Evolutionary conservation across 176 grass and related monocot genomes (phyloP).

Genomic region (Oryza glumipatula): DNA sequence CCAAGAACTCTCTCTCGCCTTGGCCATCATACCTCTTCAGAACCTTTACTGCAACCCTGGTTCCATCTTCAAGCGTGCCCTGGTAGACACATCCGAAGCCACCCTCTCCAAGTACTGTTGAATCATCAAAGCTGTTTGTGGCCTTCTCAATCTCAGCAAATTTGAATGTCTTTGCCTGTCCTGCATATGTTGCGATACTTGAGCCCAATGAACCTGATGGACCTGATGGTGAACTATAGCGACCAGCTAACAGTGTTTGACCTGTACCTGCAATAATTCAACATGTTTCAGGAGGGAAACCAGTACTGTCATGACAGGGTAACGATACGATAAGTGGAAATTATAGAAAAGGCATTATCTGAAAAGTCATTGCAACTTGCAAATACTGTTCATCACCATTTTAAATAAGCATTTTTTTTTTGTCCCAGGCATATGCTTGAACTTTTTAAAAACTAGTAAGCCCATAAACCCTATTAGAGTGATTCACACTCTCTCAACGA

Average conservation of each 20-base stretch:
- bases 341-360: conserved; percentile 4
- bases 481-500: no score
- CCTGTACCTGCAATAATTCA: conserved; percentile 59
- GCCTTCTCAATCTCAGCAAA: conserved; percentile 75
- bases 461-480: neutral
- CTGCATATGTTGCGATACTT: conserved; percentile 71
- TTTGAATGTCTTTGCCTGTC: conserved; percentile 76
- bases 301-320: conserved; percentile 1
- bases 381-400: neutral
- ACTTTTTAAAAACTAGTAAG: neutral
- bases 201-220: conserved; percentile 78
- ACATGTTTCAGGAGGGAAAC: conserved; percentile 32
- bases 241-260: conserved; percentile 55
- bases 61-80: conserved; percentile 80
- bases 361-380: neutral
- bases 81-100: conserved; percentile 92
- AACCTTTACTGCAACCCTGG: conserved; percentile 86
- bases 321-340: neutral
- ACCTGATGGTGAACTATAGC: conserved; percentile 68
- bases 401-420: conserved; percentile 12
- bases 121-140: conserved; percentile 78
- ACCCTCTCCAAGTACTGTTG: conserved; percentile 88
- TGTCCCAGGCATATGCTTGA: neutral
- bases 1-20: conserved; percentile 88
- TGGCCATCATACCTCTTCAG: conserved; percentile 83